These are phyloP conservation scores for Ceratobasidium sp. DNA, from an alignment of 1,284 basidiomycete genomes.

Conservation along the genomic window DNA sequence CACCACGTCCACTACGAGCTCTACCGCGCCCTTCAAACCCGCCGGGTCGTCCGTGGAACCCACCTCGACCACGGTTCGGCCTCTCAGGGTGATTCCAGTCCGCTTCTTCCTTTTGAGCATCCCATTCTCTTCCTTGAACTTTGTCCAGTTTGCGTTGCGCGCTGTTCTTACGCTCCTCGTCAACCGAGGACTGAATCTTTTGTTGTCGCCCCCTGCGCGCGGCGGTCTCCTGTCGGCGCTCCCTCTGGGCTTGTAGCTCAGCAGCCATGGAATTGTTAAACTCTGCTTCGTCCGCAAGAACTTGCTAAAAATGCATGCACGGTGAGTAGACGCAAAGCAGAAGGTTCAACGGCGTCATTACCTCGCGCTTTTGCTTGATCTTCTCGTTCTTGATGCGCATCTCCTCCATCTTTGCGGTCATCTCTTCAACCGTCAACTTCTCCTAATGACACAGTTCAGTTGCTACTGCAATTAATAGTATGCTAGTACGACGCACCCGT, in stretches of 20 bases:
- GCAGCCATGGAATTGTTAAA: constrained; percentile 68
- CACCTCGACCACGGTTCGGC: constrained; percentile 6
- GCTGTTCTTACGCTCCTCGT: constrained; percentile 66
- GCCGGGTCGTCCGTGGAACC: not conserved
- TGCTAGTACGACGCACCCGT: constrained; percentile 1
- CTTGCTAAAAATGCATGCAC: constrained; percentile 60
- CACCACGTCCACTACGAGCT: not conserved
- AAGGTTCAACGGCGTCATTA: constrained; percentile 47
- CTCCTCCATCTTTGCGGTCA: constrained; percentile 71
- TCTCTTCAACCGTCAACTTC: constrained; percentile 73
- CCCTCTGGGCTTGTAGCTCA: constrained; percentile 43
- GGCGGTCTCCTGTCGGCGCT: constrained; percentile 26
- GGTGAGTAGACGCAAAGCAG: constrained; percentile 28
- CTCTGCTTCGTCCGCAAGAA: constrained; percentile 74
- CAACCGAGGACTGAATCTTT: constrained; percentile 60
- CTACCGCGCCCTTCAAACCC: constrained; percentile 20
- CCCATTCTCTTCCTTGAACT: constrained; percentile 77
- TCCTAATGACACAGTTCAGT: constrained; percentile 56
- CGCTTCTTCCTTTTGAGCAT: constrained; percentile 68
- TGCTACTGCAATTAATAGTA: not conserved
- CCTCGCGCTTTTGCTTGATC: constrained; percentile 76
- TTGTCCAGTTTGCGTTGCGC: constrained; percentile 80
- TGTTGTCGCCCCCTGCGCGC: constrained; percentile 8
- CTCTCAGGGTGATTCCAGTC: constrained; percentile 48
- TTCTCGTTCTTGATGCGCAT: constrained; percentile 80